These are phyloP conservation scores for Apiospora arundinis DNA, from an alignment of 2,329 filamentous ascomycete genomes.

Conservation along the genomic window DNA sequence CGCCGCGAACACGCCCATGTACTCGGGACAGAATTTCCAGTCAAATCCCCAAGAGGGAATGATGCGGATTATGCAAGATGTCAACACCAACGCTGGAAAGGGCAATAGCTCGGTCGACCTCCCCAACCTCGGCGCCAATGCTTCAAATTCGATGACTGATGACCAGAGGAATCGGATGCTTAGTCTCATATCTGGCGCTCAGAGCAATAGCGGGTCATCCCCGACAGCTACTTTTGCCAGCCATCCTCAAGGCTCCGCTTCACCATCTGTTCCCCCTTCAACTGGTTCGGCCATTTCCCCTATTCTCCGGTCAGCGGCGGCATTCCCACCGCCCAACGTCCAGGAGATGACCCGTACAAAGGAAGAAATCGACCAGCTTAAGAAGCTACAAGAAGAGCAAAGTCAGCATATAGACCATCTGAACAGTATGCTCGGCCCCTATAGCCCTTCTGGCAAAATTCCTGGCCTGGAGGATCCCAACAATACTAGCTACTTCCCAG, in stretches of 20 bases:
- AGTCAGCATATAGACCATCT: constrained; percentile 78
- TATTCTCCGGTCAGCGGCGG: constrained; percentile 49
- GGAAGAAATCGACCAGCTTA: constrained; percentile 78
- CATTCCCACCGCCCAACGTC: constrained; percentile 54
- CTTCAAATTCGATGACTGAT: constrained; percentile 58
- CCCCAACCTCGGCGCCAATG: constrained; percentile 62
- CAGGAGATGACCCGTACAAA: constrained; percentile 72
- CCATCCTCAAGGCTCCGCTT: constrained; percentile 28
- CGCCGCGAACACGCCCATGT: constrained; percentile 53
- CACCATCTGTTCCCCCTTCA: constrained; percentile 41
- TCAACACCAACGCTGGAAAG: constrained; percentile 59
- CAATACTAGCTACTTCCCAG: constrained; percentile 41
- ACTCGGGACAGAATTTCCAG: constrained; percentile 62
- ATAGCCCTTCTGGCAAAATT: constrained; percentile 81
- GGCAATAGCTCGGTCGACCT: constrained; percentile 52
- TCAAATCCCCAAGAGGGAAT: constrained; percentile 65
- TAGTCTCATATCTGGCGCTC: constrained; percentile 60
- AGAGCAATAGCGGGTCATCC: constrained; percentile 29
- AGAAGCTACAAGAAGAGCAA: constrained; percentile 80
- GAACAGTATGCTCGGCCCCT: constrained; percentile 74
- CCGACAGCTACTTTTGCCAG: constrained; percentile 26
- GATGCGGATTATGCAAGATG: constrained; percentile 70
- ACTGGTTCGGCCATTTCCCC: constrained; percentile 48
- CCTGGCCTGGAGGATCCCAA: constrained; percentile 66
- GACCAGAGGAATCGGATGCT: constrained; percentile 66